Conservation (phyloP, 2,329 filamentous ascomycete genomes). For the Claviceps sp. region DNA sequence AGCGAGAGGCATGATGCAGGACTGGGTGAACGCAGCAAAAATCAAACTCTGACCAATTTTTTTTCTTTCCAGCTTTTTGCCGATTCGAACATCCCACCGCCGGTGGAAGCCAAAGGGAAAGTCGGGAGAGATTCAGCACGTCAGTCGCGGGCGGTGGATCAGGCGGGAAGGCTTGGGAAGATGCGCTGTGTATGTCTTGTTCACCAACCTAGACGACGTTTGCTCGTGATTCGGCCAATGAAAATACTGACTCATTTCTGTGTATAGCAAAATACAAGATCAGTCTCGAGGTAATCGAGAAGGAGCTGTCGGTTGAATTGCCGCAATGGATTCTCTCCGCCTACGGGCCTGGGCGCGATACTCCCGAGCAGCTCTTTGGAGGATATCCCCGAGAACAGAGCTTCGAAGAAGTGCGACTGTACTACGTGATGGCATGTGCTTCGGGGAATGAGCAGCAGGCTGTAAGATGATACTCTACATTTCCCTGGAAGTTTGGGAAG, state of each 20-base stretch:
- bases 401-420: conserved; percentile 72
- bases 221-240: background rate
- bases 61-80: conserved; percentile 29
- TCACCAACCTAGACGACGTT: background rate
- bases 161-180: conserved; percentile 12
- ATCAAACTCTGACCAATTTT: background rate
- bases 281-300: conserved; percentile 43
- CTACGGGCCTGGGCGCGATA: conserved; percentile 66
- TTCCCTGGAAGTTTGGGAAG: background rate
- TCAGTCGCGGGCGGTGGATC: conserved; percentile 19
- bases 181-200: conserved; percentile 11
- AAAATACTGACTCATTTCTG: conserved; percentile 2
- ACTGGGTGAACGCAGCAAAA: background rate
- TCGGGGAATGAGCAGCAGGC: conserved; percentile 45
- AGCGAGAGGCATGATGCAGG: background rate
- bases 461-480: conserved; percentile 20
- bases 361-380: conserved; percentile 73
- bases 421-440: conserved; percentile 49
- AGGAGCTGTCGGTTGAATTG: conserved; percentile 55
- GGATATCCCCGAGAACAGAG: conserved; percentile 70
- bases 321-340: conserved; percentile 79
- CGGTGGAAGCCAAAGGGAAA: conserved; percentile 20
- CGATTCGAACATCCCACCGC: conserved; percentile 38
- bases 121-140: conserved; percentile 44
- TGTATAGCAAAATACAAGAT: conserved; percentile 33